Conservation (phyloP, 129 eudicot species). For the Helianthus annuus region HanXRQr2.0-SUNRISE NC_035441.2:164929463-164929962, state of each 20-base stretch:
- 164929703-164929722: slow-evolving; percentile 57
- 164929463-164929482: slow-evolving; percentile 63
- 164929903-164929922: no score
- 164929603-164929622: background rate
- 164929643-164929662: background rate
- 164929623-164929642: background rate
- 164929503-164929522: slow-evolving; percentile 56
- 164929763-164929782: slow-evolving; percentile 62
- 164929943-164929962: background rate
- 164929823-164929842: slow-evolving; percentile 77
- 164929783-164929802: slow-evolving; percentile 87
- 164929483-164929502: slow-evolving; percentile 62
- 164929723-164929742: slow-evolving; percentile 41
- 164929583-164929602: slow-evolving; percentile 59
- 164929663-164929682: slow-evolving; percentile 34
- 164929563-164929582: slow-evolving; percentile 68
- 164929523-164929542: slow-evolving; percentile 75
- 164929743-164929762: slow-evolving; percentile 61
- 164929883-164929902: slow-evolving; percentile 35
- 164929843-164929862: slow-evolving; percentile 79
- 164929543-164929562: slow-evolving; percentile 76
- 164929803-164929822: slow-evolving; percentile 80
- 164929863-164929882: slow-evolving; percentile 70
- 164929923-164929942: background rate
- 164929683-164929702: slow-evolving; percentile 59